These are phyloP conservation scores for Echium plantagineum DNA, from an alignment of 257 asterid species.

Conservation along the genomic window DNA sequence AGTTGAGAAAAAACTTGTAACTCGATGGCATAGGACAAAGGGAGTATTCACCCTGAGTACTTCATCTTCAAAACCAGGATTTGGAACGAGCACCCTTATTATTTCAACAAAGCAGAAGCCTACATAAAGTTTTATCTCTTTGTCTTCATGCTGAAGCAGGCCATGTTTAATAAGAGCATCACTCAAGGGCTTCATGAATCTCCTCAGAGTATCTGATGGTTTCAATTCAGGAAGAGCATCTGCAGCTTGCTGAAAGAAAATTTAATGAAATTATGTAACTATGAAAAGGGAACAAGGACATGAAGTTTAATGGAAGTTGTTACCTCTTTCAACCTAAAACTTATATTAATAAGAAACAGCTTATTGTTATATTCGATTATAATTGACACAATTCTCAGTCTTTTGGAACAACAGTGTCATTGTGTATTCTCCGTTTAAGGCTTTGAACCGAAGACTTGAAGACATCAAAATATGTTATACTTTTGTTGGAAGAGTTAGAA, in stretches of 20 bases:
- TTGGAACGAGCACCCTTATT: conserved; percentile 56
- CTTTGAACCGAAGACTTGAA: too few relatives aligned
- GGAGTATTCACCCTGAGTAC: conserved; percentile 44
- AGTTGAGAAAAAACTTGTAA: neutral
- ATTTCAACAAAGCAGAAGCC: conserved; percentile 61
- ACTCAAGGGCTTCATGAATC: conserved; percentile 34
- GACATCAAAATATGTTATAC: too few relatives aligned
- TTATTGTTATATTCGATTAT: too few relatives aligned
- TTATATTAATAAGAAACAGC: too few relatives aligned
- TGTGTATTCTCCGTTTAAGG: too few relatives aligned
- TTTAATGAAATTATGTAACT: conserved; percentile 9
- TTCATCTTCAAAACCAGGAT: conserved; percentile 48
- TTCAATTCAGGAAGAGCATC: conserved; percentile 42
- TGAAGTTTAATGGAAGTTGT: neutral
- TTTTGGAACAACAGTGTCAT: too few relatives aligned
- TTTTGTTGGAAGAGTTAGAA: too few relatives aligned
- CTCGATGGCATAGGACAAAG: neutral
- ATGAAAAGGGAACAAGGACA: conserved; percentile 1
- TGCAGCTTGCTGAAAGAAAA: conserved; percentile 45
- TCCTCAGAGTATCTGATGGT: conserved; percentile 36
- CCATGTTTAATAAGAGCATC: conserved; percentile 48
- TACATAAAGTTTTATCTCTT: conserved; percentile 55
- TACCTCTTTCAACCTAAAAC: too few relatives aligned
- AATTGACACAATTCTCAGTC: too few relatives aligned
- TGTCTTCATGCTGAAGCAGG: conserved; percentile 54